Base-by-base conservation (phyloP, 208 protist genomes). In the Leishmania mexicana region DNA sequence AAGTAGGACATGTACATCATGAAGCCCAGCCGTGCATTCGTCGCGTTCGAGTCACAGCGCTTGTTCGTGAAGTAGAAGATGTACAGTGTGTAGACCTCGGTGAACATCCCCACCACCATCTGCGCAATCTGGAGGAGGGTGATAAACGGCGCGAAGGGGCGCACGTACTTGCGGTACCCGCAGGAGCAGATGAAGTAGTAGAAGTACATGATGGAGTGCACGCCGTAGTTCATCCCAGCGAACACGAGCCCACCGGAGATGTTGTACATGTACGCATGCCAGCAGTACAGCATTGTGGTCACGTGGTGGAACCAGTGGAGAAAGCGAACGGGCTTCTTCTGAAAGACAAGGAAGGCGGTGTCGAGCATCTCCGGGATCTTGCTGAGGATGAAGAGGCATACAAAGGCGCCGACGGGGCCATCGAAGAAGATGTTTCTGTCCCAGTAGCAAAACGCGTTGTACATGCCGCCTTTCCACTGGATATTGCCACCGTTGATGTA, bases 181-280 rank as follows among this genome's bases (percentile, higher is more conserved):
- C 85, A 89, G 7, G 91, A 87, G 79, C 89, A 92, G 60, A 97
- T 76, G 77, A 95, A 94, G 88, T 99, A 99, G 87, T 99, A 99
- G 5, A 90, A 87, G 87, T 99, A 99, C 97, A 99, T 99, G 88
- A 99, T 88, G 7, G 92, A 89, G 90, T 99, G 98, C 31, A 99
- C 95, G 28, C 65, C 84, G 87, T 97, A 96, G 87, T 99, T 99
- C 94, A 99, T 97, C 4, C 88, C 83, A 15, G 92, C 90, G 79
- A 98, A 99, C 75, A 90, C 90, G 42, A 97, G 76, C 3, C 95
- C 95, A 73, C 86, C 81, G 15, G 83, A 81, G 51, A 94, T 94
- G 7, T 83, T 78, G 51, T 78, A 71, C 47, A 88, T 74, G 62
- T 89, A 96, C 1, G 93, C 90, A 81, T 96, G 89, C 96, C 95